Percentiles rank a stretch among this genome's conserved stretches.
Conservation (phyloP, 768 basidiomycete genomes). For the Galerina sulciceps region DNA sequence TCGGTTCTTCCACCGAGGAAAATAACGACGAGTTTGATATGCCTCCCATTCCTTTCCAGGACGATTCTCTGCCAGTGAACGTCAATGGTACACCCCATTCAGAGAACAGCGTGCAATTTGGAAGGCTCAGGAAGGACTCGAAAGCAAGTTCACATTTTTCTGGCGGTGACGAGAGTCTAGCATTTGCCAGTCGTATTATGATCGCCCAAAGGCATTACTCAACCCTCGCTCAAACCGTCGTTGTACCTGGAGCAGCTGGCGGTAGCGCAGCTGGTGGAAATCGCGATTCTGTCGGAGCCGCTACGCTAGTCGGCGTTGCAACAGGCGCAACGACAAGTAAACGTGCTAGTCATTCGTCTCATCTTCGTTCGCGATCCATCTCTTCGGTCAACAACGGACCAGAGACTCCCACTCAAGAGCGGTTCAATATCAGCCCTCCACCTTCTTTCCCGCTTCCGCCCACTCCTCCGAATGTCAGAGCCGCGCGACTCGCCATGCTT, state of each 20-base stretch:
- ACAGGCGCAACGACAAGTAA: constrained; percentile 38
- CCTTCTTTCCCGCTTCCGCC: constrained; percentile 74
- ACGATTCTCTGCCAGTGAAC: constrained; percentile 47
- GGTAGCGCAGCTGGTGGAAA: constrained; percentile 39
- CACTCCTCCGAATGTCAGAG: constrained; percentile 70
- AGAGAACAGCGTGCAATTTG: constrained; percentile 61
- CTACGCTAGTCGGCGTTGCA: constrained; percentile 36
- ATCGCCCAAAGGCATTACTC: constrained; percentile 77
- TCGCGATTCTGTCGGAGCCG: constrained; percentile 32
- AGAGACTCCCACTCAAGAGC: constrained; percentile 39
- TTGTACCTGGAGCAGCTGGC: constrained; percentile 42
- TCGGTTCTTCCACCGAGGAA: constrained; percentile 68
- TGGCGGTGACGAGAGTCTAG: constrained; percentile 52
- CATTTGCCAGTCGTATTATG: constrained; percentile 64
- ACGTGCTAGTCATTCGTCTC: constrained; percentile 37
- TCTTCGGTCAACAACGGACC: constrained; percentile 49
- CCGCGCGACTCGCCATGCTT: constrained; percentile 56
- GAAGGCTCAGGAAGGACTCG: constrained; percentile 53
- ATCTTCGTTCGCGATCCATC: constrained; percentile 66
- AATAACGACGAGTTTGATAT: constrained; percentile 49
- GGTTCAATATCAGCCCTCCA: constrained; percentile 54
- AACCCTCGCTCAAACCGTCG: constrained; percentile 65
- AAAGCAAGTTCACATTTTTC: constrained; percentile 60
- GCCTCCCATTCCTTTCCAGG: constrained; percentile 65
- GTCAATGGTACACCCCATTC: constrained; percentile 58